Conservation (phyloP, 345 rosid species). For the Litchi chinensis region DNA sequence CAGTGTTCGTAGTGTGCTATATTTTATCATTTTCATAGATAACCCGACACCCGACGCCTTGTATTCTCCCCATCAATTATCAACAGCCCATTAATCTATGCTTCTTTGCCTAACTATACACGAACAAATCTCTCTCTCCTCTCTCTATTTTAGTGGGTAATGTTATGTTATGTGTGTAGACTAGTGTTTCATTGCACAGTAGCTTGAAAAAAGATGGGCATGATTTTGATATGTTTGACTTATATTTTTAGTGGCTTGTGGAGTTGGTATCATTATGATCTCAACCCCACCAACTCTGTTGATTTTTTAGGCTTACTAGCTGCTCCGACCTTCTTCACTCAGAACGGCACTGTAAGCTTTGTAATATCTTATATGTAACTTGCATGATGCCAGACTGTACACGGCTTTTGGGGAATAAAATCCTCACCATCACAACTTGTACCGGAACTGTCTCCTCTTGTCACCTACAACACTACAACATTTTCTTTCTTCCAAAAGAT, state of each 20-base stretch:
- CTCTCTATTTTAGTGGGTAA: background rate
- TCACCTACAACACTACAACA: background rate
- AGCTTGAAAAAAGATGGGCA: slow-evolving; percentile 14
- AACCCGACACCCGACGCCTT: slow-evolving; percentile 1
- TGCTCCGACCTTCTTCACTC: background rate
- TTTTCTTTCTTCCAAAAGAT: background rate
- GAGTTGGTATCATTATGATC: slow-evolving; percentile 16
- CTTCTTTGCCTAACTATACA: background rate
- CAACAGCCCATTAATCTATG: background rate
- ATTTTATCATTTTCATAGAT: background rate
- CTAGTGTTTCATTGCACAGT: background rate
- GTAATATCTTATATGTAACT: background rate
- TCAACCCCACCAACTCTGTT: slow-evolving; percentile 20
- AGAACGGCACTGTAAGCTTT: background rate
- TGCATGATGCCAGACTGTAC: background rate
- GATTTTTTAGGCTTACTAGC: background rate
- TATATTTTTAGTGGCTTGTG: background rate
- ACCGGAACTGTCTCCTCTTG: background rate
- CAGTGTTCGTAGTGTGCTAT: background rate
- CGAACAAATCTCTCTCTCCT: background rate
- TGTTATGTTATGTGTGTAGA: too few relatives aligned
- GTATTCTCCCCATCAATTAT: background rate
- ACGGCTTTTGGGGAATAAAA: too few relatives aligned
- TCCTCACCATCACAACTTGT: background rate
- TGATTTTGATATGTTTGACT: slow-evolving; percentile 20